phyloP scores from a whole-genome alignment of 345 rosid species.

The Syzygium aromaticum region DNA sequence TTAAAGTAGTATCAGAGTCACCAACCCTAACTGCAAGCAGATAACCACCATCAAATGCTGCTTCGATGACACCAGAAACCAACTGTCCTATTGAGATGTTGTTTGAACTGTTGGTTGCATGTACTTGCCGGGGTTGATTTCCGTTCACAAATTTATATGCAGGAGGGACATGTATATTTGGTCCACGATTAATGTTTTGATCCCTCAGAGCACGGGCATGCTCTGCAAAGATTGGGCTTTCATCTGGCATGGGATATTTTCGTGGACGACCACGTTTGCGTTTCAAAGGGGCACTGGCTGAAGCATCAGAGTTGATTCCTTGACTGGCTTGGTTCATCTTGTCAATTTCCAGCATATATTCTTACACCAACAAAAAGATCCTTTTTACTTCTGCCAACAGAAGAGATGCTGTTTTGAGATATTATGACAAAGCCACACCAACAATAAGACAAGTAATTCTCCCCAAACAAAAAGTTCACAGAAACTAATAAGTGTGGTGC shows the following conservation, averaged over 20 bases:
- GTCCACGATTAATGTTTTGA: slow-evolving; percentile 15
- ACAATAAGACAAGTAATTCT: background rate
- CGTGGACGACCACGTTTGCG: slow-evolving; percentile 89
- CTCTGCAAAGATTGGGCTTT: slow-evolving; percentile 2
- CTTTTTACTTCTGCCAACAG: background rate
- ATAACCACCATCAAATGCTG: slow-evolving; percentile 85
- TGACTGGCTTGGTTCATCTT: slow-evolving; percentile 41
- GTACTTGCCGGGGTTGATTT: slow-evolving; percentile 20
- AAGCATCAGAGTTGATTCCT: slow-evolving; percentile 26
- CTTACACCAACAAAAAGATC: background rate
- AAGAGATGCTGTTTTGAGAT: background rate
- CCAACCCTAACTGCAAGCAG: slow-evolving; percentile 74
- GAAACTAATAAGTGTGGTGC: background rate
- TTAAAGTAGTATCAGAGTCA: slow-evolving; percentile 50
- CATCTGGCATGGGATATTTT: slow-evolving; percentile 28
- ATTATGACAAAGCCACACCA: background rate
- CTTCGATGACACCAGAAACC: slow-evolving; percentile 73
- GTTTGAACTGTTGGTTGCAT: slow-evolving; percentile 15
- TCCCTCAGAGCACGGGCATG: slow-evolving; percentile 7
- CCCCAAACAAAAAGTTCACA: background rate
- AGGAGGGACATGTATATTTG: slow-evolving; percentile 24
- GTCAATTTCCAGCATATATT: background rate
- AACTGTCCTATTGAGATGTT: slow-evolving; percentile 55
- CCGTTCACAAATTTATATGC: slow-evolving; percentile 21
- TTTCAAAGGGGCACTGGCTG: slow-evolving; percentile 38